Percentiles rank a stretch among this genome's conserved stretches.
Evolutionary conservation across 345 rosid genomes (phyloP).

Genomic region (Camelina laxa): DNA sequence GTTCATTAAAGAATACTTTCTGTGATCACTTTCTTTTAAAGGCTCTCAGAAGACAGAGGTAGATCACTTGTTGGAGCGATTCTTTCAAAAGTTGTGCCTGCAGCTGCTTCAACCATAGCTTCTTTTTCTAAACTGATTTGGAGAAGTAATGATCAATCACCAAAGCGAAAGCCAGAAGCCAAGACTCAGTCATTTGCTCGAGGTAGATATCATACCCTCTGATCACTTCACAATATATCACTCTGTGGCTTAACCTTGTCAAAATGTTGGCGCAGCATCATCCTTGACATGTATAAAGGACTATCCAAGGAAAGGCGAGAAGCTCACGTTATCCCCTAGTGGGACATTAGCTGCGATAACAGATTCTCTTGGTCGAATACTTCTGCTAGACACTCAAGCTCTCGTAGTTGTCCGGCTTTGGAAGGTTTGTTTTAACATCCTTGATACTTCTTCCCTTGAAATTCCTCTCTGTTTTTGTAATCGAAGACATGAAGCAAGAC

Average conservation of each 20-base stretch:
- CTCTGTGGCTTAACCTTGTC: slow-evolving; percentile 14
- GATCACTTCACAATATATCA: slow-evolving; percentile 17
- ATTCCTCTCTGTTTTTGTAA: too few relatives aligned
- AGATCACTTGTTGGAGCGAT: slow-evolving; percentile 90
- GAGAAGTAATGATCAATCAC: slow-evolving; percentile 66
- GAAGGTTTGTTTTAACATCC: slow-evolving; percentile 64
- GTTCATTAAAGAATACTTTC: not conserved
- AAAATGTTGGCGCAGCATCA: slow-evolving; percentile 66
- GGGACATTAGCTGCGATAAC: slow-evolving; percentile 98
- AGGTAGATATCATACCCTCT: slow-evolving; percentile 53
- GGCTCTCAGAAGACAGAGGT: slow-evolving; percentile 91
- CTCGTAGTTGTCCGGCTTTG: slow-evolving; percentile 92
- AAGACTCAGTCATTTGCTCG: slow-evolving; percentile 86
- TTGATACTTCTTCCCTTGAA: not conserved
- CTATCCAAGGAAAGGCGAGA: slow-evolving; percentile 94
- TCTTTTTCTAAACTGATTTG: slow-evolving; percentile 90
- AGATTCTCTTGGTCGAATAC: slow-evolving; percentile 97
- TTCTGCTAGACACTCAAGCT: slow-evolving; percentile 93
- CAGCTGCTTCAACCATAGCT: slow-evolving; percentile 87
- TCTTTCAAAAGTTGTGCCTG: slow-evolving; percentile 94
- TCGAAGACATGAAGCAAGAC: too few relatives aligned
- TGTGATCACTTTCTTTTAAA: slow-evolving; percentile 40
- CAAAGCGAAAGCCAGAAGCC: slow-evolving; percentile 62
- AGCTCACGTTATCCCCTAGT: slow-evolving; percentile 85
- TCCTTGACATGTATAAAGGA: slow-evolving; percentile 95